Evolutionary conservation across 306 rosid genomes (phyloP).

Genomic region (Coriaria nepalensis): DNA sequence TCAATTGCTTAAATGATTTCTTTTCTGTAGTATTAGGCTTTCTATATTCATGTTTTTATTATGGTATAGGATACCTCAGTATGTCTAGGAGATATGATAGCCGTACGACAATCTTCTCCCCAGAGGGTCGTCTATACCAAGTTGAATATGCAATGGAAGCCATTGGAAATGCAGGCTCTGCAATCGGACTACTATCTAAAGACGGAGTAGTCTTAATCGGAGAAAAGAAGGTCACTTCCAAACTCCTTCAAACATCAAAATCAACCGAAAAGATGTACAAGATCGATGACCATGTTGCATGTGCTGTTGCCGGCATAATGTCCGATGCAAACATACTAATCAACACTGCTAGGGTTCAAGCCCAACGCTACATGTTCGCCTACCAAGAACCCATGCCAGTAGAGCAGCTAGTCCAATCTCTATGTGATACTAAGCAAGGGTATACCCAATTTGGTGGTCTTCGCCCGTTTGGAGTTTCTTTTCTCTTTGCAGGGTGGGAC

Average conservation of each 20-base stretch:
- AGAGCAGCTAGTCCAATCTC: constrained; percentile 30
- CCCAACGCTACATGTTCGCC: constrained; percentile 18
- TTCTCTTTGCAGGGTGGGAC: constrained; percentile 30
- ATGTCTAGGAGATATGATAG: constrained; percentile 35
- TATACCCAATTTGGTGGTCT: constrained; percentile 31
- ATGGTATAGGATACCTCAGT: constrained; percentile 8
- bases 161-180: constrained; percentile 30
- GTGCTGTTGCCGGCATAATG: constrained; percentile 34
- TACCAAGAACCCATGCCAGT: constrained; percentile 33
- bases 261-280: constrained; percentile 32
- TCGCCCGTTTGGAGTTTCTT: constrained; percentile 28
- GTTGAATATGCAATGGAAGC: constrained; percentile 33
- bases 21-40: no score
- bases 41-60: no score
- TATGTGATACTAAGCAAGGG: constrained; percentile 31
- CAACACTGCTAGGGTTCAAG: constrained; percentile 29
- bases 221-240: constrained; percentile 32
- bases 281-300: constrained; percentile 24
- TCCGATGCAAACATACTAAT: constrained; percentile 33
- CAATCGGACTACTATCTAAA: constrained; percentile 28
- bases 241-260: constrained; percentile 24
- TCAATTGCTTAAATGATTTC: no score
- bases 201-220: constrained; percentile 29
- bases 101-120: constrained; percentile 33
- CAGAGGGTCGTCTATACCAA: constrained; percentile 32